A percentile compares a stretch with the other conserved stretches of the same genome.
These are phyloP conservation scores for Claviceps sp. DNA, from an alignment of 2,329 filamentous ascomycete genomes.

Conservation along the genomic window DNA sequence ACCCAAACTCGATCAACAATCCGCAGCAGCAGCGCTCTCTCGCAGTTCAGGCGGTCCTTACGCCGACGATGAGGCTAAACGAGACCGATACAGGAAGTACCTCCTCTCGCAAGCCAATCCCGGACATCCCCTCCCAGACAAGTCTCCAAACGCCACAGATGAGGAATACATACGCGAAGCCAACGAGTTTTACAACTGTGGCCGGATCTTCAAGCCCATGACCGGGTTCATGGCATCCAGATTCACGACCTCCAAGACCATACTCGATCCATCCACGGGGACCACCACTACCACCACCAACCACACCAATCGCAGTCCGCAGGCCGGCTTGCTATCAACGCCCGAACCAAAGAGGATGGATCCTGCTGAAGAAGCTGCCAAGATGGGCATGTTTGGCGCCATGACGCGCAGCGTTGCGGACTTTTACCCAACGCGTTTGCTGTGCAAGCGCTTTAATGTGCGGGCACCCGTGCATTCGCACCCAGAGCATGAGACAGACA, in stretches of 20 bases:
- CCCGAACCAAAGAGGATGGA: conserved; percentile 33
- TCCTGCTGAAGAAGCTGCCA: conserved; percentile 75
- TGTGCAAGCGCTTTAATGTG: conserved; percentile 96
- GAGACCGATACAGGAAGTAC: conserved; percentile 67
- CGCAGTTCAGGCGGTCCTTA: conserved; percentile 62
- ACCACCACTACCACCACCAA: conserved; percentile 1
- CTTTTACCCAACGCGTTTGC: conserved; percentile 68
- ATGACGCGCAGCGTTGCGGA: conserved; percentile 61
- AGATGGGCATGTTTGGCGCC: conserved; percentile 80
- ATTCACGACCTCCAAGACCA: conserved; percentile 61
- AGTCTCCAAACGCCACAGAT: conserved; percentile 29
- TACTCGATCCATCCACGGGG: conserved; percentile 15
- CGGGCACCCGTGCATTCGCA: conserved; percentile 57
- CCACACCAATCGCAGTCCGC: conserved; percentile 2
- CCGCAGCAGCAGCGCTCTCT: conserved; percentile 54
- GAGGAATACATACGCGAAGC: conserved; percentile 75
- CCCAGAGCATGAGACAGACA: conserved; percentile 29
- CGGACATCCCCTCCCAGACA: conserved; percentile 34
- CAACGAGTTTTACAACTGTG: conserved; percentile 54
- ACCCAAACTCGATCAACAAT: conserved; percentile 51
- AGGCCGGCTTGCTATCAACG: conserved; percentile 15
- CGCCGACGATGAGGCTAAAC: conserved; percentile 66
- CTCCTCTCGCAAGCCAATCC: conserved; percentile 56
- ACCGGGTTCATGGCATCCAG: conserved; percentile 85
- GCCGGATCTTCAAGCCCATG: conserved; percentile 75